A percentile compares a stretch with the other conserved stretches of the same genome.
phyloP scores from a whole-genome alignment of 305 asterid genomes.

The Fraxinus sp. region DNA sequence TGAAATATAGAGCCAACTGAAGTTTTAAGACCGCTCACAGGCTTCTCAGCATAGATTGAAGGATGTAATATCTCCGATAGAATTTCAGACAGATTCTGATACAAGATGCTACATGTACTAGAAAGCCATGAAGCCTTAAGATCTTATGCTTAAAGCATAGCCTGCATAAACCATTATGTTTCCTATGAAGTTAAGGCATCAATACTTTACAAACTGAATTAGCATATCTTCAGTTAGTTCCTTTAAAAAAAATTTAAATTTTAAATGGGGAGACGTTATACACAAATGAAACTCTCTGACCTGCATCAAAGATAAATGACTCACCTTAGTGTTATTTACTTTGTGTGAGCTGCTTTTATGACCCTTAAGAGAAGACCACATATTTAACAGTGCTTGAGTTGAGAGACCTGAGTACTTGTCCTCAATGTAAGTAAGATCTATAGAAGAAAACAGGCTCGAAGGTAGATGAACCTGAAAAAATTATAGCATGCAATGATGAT shows the following conservation, averaged over 20 bases:
- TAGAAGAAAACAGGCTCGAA: constrained; percentile 52
- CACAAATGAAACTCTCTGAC: not conserved
- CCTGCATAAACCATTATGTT: not conserved
- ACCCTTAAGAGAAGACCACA: constrained; percentile 71
- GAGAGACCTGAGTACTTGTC: constrained; percentile 82
- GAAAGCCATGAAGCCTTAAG: not conserved
- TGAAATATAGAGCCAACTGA: not conserved
- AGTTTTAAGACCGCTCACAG: not conserved
- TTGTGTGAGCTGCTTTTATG: constrained; percentile 41
- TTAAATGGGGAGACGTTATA: not conserved
- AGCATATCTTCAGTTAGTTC: not conserved
- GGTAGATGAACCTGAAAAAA: constrained; percentile 50
- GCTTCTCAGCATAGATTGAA: not conserved
- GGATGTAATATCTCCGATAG: constrained; percentile 1
- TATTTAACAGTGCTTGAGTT: constrained; percentile 71
- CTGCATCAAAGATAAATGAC: constrained; percentile 3
- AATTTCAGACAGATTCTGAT: not conserved
- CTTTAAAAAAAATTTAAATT: not conserved
- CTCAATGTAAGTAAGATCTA: constrained; percentile 62
- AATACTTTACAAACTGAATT: not conserved
- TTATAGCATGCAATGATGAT: constrained; percentile 24
- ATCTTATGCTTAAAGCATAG: not conserved
- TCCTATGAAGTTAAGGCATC: not conserved
- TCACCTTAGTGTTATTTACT: constrained; percentile 50
- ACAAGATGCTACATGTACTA: not conserved